Evolutionary conservation across 805 yeast species (phyloP), one percentile per base, ranked within the genome.

Genomic region (Starmerella floris): DNA sequence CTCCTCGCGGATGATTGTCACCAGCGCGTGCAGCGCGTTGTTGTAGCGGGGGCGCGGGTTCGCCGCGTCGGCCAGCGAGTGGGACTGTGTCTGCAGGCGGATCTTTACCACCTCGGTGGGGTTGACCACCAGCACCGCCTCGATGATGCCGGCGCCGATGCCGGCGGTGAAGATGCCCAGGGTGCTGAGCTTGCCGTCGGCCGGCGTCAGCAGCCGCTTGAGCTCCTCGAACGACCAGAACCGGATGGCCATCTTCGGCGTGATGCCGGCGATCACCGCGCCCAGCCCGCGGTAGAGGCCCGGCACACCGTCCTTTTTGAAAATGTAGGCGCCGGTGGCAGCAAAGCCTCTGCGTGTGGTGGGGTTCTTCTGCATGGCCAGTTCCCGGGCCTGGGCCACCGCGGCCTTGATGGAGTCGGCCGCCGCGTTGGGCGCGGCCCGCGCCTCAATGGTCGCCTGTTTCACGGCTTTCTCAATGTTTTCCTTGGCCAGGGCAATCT

Each of bases 21-120:
- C 77, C 23, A 82, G 77, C 36, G 94, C 91, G 64, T 88, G 98
- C 15, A 84, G 79, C 15, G 97, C 97, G 60, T 82, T 84, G 62
- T 83, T 76, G 66, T 88, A 88, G 63, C 83, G 83, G 47, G 94
- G 94, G n/a, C 51, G 47, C 25, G 74, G 71, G 52, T 73, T 76
- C 19, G 77, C 65, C 17, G 94, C 93, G 58, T 83, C 94, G 42
- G 79, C 76, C 74, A 87, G 72, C 35, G 94, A 81, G 60, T 83
- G 88, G 52, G 78, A 80, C 67, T 88, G 98, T 16, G 97, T 94
- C 65, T 88, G 98, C 59, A 88, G 73, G 63, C 98, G 73, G 59
- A 88, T 88, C 64, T 88, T 88, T 51, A 88, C 94, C 48, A 91
- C 96, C 63, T 88, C 98, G 81, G 85, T 88, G 35, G 97, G 97